Base-by-base conservation (phyloP, 192 early-diverging fungal genomes). In the Geosiphon pyriformis region DNA sequence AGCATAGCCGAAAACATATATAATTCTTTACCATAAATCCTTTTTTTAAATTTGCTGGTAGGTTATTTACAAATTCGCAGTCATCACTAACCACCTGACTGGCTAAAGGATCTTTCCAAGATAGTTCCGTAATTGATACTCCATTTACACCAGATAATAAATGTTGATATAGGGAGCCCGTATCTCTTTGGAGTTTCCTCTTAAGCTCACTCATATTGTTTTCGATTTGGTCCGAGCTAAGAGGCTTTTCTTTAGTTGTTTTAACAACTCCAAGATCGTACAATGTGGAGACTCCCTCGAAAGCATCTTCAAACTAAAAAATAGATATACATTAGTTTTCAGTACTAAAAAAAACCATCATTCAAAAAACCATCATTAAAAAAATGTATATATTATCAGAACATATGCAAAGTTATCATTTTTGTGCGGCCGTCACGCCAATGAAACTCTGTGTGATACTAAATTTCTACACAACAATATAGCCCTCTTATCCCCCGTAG, bases 341-440 rank as follows among this genome's bases (percentile, higher is more conserved):
- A 42, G 37, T 42, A 42, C 37, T 42, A 42, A 42, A 42, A 42
- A n/a, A n/a, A n/a, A n/a, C n/a, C n/a, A n/a, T n/a, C n/a, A n/a
- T n/a, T n/a, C n/a, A n/a, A n/a, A n/a, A n/a, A 42, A 42, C 7
- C 37, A 42, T 42, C 37, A 42, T 42, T 42, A 42, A 42, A 42
- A 42, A 42, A 42, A 42, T 42, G 37, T 42, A 42, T 42, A 42
- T 42, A 42, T 54, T 54, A 54, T 54, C 52, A 54, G 52, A 12
- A 54, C 52, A 54, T 54, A 54, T 54, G 52, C 52, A 54, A 54
- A 54, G 52, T 54, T 54, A 54, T 54, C 52, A 54, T 54, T 54
- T 42, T 54, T 54, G 52, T 54, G 52, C 52, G 52, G 52, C 52
- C 26, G 52, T 54, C 52, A 54, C 52, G 52, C 52, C 52, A 54